Base-by-base conservation (phyloP, 441 rosid species). In the Syzygium malaccense region DNA sequence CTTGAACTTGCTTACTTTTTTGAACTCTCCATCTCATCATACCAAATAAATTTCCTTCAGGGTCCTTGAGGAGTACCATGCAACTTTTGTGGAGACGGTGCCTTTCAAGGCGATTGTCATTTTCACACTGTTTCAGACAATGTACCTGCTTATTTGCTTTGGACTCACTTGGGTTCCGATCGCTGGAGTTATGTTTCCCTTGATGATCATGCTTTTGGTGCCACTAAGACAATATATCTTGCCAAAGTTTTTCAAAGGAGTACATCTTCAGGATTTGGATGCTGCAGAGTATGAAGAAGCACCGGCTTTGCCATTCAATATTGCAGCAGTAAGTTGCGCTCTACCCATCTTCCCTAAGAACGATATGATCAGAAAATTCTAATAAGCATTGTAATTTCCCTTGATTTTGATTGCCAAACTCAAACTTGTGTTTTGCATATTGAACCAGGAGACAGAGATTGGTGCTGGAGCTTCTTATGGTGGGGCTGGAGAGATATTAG, bases 241-340 rank as follows among this genome's bases (percentile, higher is more conserved):
- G 88, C 99, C 99, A 60, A 97, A 91, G 88, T 96, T 96, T 89
- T 97, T 96, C 92, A 96, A 97, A 92, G 94, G 94, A 28, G 93
- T 93, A 60, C 99, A 97, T 87, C 98, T 96, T 90, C 96, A 95
- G 71, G 98, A 97, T 91, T 89, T 97, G 88, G 99, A 96, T 88
- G 99, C 99, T 26, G 97, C 99, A 14, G 99, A 94, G 88, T 96
- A 91, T 83, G 99, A 97, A 88, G 99, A 97, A 89, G 98, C 99
- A 58, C 98, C 99, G 0, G 98, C 99, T 86, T 88, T 97, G 90
- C 96, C 99, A 45, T 96, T 91, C 92, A 91, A 91, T 92, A 92
- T 96, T 23, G 98, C 98, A 87, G 86, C 95, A 30, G 99, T 96
- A 92, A 55, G 94, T 88, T 75, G 4, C 25, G 30, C 75, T 79